Evolutionary conservation across 179 eudicot genomes (phyloP).

Genomic region (Sideroxylon spinosum): DNA sequence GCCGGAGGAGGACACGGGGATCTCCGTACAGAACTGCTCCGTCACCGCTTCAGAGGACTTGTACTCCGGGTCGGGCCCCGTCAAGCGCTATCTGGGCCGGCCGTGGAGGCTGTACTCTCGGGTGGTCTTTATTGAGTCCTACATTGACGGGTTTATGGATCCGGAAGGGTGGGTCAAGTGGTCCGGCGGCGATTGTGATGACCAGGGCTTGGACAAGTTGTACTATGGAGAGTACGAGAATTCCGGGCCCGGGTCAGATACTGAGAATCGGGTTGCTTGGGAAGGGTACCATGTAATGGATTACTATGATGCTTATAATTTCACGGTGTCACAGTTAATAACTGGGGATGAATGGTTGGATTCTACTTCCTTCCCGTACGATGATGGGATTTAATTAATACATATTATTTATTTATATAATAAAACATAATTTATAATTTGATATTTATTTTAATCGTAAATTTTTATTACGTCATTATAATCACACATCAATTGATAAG

Average conservation of each 20-base stretch:
- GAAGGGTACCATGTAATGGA: conserved; percentile 66
- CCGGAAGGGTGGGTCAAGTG: conserved; percentile 62
- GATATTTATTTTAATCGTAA: too few species aligned
- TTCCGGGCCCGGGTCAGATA: conserved; percentile 51
- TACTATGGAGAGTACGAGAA: conserved; percentile 79
- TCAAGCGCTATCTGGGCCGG: conserved; percentile 59
- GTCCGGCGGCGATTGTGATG: conserved; percentile 26
- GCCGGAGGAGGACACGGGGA: conserved; percentile 64
- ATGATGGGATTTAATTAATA: conserved; percentile 45
- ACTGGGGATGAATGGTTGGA: conserved; percentile 73
- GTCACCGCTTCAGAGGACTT: conserved; percentile 47
- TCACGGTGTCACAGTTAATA: conserved; percentile 65
- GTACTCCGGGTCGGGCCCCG: conserved; percentile 12
- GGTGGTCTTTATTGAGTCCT: conserved; percentile 55
- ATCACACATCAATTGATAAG: too few species aligned
- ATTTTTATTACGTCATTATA: too few species aligned
- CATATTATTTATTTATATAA: too few species aligned
- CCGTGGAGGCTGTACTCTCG: conserved; percentile 72
- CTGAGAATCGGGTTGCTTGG: conserved; percentile 55
- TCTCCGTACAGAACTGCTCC: conserved; percentile 70
- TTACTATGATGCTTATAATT: conserved; percentile 59
- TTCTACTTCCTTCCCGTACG: conserved; percentile 78
- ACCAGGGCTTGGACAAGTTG: conserved; percentile 40
- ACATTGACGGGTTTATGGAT: conserved; percentile 63
- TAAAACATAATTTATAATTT: too few species aligned